Conservation (phyloP, 345 rosid species). For the Camelina sativa region DNA sequence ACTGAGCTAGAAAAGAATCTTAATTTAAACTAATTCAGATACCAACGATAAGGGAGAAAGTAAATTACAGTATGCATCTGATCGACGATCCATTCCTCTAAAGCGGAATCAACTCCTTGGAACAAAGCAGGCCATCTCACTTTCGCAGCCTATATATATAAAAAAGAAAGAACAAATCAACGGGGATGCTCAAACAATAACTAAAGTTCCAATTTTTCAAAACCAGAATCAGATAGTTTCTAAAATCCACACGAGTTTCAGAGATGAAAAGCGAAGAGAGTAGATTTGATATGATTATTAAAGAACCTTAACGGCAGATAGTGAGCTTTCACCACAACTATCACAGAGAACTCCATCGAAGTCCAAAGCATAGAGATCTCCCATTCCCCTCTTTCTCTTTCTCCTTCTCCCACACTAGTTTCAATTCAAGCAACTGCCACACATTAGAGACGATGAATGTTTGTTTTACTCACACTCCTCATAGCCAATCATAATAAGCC, state of each 20-base stretch:
- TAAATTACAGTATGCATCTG: conserved; percentile 74
- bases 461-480: not conserved
- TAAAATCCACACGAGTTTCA: conserved; percentile 15
- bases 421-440: conserved; percentile 38
- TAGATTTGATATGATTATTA: not conserved
- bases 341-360: conserved; percentile 96
- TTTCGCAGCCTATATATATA: conserved; percentile 68
- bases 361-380: conserved; percentile 89
- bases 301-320: conserved; percentile 86
- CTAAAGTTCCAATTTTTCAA: not conserved
- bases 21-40: not conserved
- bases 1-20: conserved; percentile 7
- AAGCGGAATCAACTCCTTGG: conserved; percentile 59
- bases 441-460: conserved; percentile 6
- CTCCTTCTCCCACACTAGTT: conserved; percentile 5
- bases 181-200: not conserved
- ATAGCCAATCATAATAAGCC: not conserved
- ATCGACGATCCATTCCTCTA: conserved; percentile 84
- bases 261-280: not conserved
- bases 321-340: conserved; percentile 94
- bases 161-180: not conserved
- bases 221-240: not conserved
- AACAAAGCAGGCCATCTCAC: conserved; percentile 82
- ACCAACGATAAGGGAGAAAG: not conserved
- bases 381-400: conserved; percentile 44